Base-by-base conservation (phyloP, 352 stramenopile genomes). In the Nothophytophthora sp. region DNA sequence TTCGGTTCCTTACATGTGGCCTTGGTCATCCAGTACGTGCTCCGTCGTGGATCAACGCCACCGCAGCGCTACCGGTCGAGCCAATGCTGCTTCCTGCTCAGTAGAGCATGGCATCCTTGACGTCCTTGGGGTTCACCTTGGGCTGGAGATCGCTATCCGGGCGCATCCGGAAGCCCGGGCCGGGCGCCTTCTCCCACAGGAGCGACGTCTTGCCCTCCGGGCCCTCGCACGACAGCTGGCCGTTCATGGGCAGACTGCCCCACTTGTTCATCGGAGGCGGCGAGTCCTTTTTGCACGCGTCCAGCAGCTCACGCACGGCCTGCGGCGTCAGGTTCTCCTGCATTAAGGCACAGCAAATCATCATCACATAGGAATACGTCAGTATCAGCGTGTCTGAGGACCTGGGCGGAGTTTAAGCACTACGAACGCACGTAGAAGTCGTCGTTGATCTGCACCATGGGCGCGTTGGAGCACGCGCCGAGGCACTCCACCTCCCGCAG, bases 381-480 rank as follows among this genome's bases (percentile, higher is more conserved):
- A 50, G 98, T 99, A 79, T 99, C 96, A 77, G 99, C 96, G 76
- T 99, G 99, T 62, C 99, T 95, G 85, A 99, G 97, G 37, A 99
- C 85, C 98, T 99, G 99, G 43, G 98, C 97, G 7, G 98, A 97
- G 81, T 99, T 99, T 3, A 97, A 89, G 80, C 98, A 99, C 6
- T n/a, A n/a, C n/a, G n/a, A 63, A 73, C 60, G 50, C 48, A 80
- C 67, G 62, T 95, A 92, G 52, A 98, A 99, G 79, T 99, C 96
- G 78, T 99, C 96, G 76, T 99, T 99, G 63, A 99, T 95, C 86
- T 99, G 97, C 39, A 99, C 85, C 98, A 99, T 99, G 43, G 98
- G 98, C 8, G 98, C 98, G 81, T 99, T 99, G 5, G 97, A 89
- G 80, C 98, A 99, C 6, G 97, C 95, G 42, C 98, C 98, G 28